These are phyloP conservation scores for Auricularia auricula-judae DNA, from an alignment of 768 basidiomycete genomes.

Conservation along the genomic window DNA sequence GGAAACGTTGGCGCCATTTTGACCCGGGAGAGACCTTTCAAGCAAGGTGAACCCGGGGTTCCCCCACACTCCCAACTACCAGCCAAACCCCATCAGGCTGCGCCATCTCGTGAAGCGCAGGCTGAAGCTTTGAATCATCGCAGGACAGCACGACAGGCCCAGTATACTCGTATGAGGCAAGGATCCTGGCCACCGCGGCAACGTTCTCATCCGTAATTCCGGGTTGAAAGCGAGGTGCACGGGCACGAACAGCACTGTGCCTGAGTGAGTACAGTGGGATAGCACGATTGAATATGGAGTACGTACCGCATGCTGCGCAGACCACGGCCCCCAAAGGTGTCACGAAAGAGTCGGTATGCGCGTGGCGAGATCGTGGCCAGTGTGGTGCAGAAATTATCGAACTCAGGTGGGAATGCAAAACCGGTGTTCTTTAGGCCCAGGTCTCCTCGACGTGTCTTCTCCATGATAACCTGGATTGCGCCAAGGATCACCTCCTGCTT, in stretches of 20 bases:
- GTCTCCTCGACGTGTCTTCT: constrained; percentile 6
- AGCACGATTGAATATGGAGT: neutral
- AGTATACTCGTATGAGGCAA: constrained; percentile 6
- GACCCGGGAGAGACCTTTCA: no score
- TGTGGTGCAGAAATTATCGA: constrained; percentile 11
- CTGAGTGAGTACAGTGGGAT: neutral
- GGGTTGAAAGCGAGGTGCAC: constrained; percentile 7
- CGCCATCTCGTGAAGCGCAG: constrained; percentile 5
- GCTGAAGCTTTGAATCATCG: constrained; percentile 14
- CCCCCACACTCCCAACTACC: constrained; percentile 9
- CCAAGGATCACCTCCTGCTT: constrained; percentile 10
- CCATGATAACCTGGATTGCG: constrained; percentile 11
- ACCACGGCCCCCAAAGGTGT: constrained; percentile 11
- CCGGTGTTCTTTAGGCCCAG: constrained; percentile 9
- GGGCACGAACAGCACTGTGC: constrained; percentile 7
- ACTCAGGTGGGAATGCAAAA: constrained; percentile 9
- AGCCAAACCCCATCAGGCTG: constrained; percentile 9
- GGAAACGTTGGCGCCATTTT: no score
- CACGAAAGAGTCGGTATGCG: constrained; percentile 9
- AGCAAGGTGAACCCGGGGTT: neutral
- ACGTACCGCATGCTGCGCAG: constrained; percentile 9
- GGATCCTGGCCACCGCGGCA: neutral
- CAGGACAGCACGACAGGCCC: constrained; percentile 11
- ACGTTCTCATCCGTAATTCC: constrained; percentile 9
- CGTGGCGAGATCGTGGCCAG: constrained; percentile 8